Conservation (phyloP, 148 eudicot species). For the Silene uniflora region DNA sequence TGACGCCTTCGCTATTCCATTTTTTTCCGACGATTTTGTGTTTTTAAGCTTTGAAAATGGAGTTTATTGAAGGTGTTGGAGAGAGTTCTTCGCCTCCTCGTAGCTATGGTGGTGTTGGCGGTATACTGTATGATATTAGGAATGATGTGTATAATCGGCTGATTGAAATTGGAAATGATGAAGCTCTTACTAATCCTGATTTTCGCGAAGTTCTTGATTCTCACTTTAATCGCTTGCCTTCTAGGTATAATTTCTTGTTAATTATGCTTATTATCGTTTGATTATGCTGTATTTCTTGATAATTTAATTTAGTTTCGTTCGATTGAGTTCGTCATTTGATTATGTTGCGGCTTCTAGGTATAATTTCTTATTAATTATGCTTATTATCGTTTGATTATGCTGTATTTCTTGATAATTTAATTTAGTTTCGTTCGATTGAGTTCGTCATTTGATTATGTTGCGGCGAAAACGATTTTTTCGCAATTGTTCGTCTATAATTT, state of each 20-base stretch:
- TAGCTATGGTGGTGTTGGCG: conserved; percentile 37
- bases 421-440: neutral
- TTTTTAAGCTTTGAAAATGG: conserved; percentile 32
- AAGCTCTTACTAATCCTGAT: conserved; percentile 54
- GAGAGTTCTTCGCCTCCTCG: conserved; percentile 89
- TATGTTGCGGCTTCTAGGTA: conserved; percentile 88
- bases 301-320: neutral
- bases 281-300: neutral
- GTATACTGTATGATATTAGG: conserved; percentile 45
- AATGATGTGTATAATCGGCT: conserved; percentile 70
- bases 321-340: too few relatives aligned
- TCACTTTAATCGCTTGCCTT: conserved; percentile 83
- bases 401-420: neutral
- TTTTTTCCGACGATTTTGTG: neutral
- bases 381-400: neutral
- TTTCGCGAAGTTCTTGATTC: conserved; percentile 56
- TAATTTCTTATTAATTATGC: neutral
- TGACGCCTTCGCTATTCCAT: neutral
- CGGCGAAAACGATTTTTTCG: too few relatives aligned
- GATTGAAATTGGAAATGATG: conserved; percentile 53
- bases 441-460: too few relatives aligned
- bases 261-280: neutral
- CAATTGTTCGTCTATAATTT: too few relatives aligned
- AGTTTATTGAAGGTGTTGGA: conserved; percentile 73
- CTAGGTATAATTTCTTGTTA: conserved; percentile 42